These are phyloP conservation scores for Annulohypoxylon bovei DNA, from an alignment of 495 filamentous ascomycete genomes.

Conservation along the genomic window DNA sequence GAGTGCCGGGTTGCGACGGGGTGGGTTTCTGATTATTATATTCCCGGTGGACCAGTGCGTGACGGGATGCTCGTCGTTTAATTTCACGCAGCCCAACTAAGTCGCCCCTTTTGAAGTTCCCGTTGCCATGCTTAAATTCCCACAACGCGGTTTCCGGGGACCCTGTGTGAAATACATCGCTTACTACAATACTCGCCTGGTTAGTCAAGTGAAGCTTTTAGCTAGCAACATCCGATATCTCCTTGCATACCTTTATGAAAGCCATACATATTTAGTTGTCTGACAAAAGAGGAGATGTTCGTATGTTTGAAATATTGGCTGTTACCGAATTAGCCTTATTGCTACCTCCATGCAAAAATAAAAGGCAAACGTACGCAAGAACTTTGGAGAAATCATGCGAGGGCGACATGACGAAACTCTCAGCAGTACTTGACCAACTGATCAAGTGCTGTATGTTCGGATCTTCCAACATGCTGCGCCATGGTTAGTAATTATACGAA, in stretches of 20 bases:
- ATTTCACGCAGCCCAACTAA: constrained; percentile 92
- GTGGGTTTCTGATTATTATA: constrained; percentile 86
- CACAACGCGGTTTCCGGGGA: constrained; percentile 94
- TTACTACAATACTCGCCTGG: constrained; percentile 66
- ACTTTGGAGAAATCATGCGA: constrained; percentile 98
- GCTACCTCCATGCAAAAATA: not conserved
- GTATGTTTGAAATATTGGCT: constrained; percentile 99
- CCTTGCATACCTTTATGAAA: constrained; percentile 91
- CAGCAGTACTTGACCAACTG: constrained; percentile 90
- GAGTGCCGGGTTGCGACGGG: constrained; percentile 81
- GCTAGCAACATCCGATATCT: constrained; percentile 11
- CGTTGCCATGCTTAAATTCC: constrained; percentile 99
- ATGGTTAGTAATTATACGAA: constrained; percentile 51
- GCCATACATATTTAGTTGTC: constrained; percentile 99
- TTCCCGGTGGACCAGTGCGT: constrained; percentile 94
- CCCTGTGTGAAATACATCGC: constrained; percentile 97
- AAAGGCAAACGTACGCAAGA: constrained; percentile 76
- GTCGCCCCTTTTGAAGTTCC: constrained; percentile 96
- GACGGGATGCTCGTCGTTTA: constrained; percentile 94
- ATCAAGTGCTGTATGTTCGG: constrained; percentile 91
- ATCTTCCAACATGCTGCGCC: constrained; percentile 91
- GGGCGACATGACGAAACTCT: constrained; percentile 98
- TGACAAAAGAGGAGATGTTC: constrained; percentile 97
- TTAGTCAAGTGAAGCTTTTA: constrained; percentile 12
- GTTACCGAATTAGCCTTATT: constrained; percentile 34